These are phyloP conservation scores for Rhododendron williamsianum DNA, from an alignment of 148 eudicot genomes.

Conservation along the genomic window DNA sequence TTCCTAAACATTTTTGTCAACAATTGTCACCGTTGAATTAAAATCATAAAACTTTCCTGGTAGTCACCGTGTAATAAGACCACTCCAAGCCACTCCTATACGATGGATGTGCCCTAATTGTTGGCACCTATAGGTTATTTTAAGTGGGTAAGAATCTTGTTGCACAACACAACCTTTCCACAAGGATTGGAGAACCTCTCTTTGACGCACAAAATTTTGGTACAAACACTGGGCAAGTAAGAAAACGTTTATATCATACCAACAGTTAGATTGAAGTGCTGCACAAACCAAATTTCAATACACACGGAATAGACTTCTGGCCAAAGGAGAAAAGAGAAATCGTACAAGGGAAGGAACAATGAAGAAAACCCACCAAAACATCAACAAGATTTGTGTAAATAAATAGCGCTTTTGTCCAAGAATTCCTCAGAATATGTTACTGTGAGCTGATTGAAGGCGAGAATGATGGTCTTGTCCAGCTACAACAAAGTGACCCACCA, in stretches of 20 bases:
- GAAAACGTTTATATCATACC: not conserved
- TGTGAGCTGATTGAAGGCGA: not conserved
- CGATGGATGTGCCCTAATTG: not conserved
- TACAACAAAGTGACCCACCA: not conserved
- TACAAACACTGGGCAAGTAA: not conserved
- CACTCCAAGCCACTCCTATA: too few relatives aligned
- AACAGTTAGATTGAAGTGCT: slow-evolving; percentile 16
- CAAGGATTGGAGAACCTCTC: too few relatives aligned
- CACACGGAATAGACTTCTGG: not conserved
- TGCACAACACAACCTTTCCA: not conserved
- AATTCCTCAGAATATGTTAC: not conserved
- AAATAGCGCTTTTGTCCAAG: not conserved
- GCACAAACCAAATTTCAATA: slow-evolving; percentile 3
- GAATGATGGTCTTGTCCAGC: slow-evolving; percentile 3
- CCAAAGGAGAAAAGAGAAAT: not conserved
- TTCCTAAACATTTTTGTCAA: too few relatives aligned
- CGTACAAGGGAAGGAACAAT: not conserved
- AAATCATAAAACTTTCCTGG: not conserved
- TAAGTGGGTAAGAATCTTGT: not conserved
- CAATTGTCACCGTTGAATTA: not conserved
- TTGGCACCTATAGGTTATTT: not conserved
- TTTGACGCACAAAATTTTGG: not conserved
- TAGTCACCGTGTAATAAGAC: too few relatives aligned
- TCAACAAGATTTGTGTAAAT: not conserved
- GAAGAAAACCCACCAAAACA: not conserved